These are phyloP conservation scores for Aspergillus terreus DNA, from an alignment of 2,329 filamentous ascomycete species.

Conservation along the genomic window DNA sequence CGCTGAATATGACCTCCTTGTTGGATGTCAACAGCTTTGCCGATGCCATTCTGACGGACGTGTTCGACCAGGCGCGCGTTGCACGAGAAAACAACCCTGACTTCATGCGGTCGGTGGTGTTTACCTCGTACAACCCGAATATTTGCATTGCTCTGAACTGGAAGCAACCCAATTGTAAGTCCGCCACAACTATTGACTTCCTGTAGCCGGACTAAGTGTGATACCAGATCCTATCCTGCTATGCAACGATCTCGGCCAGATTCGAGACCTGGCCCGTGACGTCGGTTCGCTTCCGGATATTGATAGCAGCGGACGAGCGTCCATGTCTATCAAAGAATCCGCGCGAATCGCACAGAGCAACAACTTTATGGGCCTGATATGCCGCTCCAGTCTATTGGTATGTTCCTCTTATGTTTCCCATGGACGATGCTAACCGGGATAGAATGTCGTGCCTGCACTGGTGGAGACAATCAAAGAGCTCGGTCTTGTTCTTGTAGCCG, in stretches of 20 bases:
- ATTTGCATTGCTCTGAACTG: conserved; percentile 95
- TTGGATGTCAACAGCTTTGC: conserved; percentile 82
- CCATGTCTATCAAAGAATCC: conserved; percentile 88
- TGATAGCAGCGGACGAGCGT: conserved; percentile 64
- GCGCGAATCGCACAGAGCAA: conserved; percentile 91
- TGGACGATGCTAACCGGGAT: conserved; percentile 6
- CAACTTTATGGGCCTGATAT: conserved; percentile 97
- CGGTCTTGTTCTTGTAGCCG: conserved; percentile 84
- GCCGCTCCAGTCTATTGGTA: conserved; percentile 80
- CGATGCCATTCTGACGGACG: conserved; percentile 75
- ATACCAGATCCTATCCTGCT: conserved; percentile 76
- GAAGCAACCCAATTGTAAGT: conserved; percentile 92
- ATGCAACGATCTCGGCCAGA: conserved; percentile 79
- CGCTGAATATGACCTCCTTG: conserved; percentile 66
- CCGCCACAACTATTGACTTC: background rate
- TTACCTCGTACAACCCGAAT: conserved; percentile 86
- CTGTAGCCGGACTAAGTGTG: conserved; percentile 4
- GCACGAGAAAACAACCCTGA: conserved; percentile 64
- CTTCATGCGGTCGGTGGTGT: conserved; percentile 80
- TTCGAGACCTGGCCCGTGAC: conserved; percentile 37
- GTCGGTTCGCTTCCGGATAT: conserved; percentile 41
- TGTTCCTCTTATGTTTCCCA: conserved; percentile 31
- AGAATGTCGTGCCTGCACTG: conserved; percentile 91
- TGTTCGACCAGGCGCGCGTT: conserved; percentile 84
- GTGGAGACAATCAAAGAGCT: conserved; percentile 93